Base-by-base conservation (phyloP, 305 asterid species). In the Fraxinus xanthoxyloides region DNA sequence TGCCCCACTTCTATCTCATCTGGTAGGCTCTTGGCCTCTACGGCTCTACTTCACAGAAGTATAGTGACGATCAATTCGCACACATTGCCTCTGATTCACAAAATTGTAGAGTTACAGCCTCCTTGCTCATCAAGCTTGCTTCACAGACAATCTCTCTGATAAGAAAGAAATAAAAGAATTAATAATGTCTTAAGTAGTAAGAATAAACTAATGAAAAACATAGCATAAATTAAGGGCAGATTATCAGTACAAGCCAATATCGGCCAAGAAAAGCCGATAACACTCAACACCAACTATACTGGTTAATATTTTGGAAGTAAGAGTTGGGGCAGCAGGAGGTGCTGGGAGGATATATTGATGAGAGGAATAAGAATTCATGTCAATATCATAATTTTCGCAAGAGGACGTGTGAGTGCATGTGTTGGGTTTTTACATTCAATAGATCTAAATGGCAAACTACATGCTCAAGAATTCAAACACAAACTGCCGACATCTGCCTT, bases 131-230 rank as follows among this genome's bases (percentile, higher is more conserved):
- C 86, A 84, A 12, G 38, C 81, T 67, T 85, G 85, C 92, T 89
- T 94, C 77, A 94, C 73, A 0, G 98, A 94, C 88, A 91, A 80
- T 83, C 98, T 90, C 95, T 94, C 97, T 92, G 94, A 54, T 35
- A 79, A 80, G 77, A 48, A 67, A 79, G 19, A 73, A 12, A 72
- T 46, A 6, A 80, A 46, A 31, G 17, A 23, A 83, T 12, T 28
- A 73, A 15, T 32, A 59, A 30, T 51, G 51, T 19, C 21, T n/a
- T n/a, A 3, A 40, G 7, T 36, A 73, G 23, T 17, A 30, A 13
- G 36, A 10, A n/a, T 46, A 7, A 9, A 21, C 56, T 28, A 21
- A 12, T 8, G 70, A 77, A 17, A 54, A 28, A 54, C 23, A 54
- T 54, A 17, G 63, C 15, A 23, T 8, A 56, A 15, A 61, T 4